Conservation (phyloP, 2,329 filamentous ascomycete species). For the Neocatenulostroma microsporum region DNA sequence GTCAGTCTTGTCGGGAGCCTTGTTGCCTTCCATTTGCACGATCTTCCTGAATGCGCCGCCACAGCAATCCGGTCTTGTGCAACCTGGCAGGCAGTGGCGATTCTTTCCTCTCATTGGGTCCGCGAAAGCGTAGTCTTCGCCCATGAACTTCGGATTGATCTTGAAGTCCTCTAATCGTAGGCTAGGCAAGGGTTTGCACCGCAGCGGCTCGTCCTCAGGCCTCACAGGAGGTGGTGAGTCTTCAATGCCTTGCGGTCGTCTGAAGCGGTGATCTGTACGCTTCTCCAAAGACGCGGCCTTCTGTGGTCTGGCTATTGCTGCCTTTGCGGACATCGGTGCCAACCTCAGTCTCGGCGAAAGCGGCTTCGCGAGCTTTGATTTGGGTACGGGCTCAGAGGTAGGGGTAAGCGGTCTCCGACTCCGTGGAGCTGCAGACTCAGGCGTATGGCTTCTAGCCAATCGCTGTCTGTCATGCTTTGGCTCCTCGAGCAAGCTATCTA, state of each 20-base stretch:
- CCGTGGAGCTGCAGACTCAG: not conserved
- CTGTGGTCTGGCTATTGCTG: not conserved
- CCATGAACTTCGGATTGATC: conserved; percentile 65
- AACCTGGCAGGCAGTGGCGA: conserved; percentile 64
- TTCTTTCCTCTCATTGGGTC: conserved; percentile 66
- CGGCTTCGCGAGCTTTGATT: not conserved
- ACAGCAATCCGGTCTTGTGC: conserved; percentile 68
- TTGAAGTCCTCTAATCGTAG: conserved; percentile 69
- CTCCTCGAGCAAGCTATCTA: conserved; percentile 19
- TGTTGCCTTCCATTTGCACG: conserved; percentile 37
- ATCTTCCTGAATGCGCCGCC: conserved; percentile 62
- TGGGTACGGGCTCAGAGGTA: not conserved
- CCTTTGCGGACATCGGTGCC: not conserved
- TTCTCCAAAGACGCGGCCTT: conserved; percentile 6
- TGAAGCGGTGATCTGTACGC: not conserved
- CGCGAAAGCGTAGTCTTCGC: conserved; percentile 64
- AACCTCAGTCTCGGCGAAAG: no score
- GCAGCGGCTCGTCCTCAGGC: conserved; percentile 42
- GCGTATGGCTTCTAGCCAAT: conserved; percentile 5
- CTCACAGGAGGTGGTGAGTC: conserved; percentile 17
- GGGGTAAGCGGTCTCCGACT: not conserved
- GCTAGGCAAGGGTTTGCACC: conserved; percentile 49
- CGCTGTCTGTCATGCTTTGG: conserved; percentile 9
- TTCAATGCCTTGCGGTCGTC: conserved; percentile 7
- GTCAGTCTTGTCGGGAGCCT: conserved; percentile 18